phyloP scores from a whole-genome alignment of 305 asterid genomes.

The Caryopteris hybrid region DNA sequence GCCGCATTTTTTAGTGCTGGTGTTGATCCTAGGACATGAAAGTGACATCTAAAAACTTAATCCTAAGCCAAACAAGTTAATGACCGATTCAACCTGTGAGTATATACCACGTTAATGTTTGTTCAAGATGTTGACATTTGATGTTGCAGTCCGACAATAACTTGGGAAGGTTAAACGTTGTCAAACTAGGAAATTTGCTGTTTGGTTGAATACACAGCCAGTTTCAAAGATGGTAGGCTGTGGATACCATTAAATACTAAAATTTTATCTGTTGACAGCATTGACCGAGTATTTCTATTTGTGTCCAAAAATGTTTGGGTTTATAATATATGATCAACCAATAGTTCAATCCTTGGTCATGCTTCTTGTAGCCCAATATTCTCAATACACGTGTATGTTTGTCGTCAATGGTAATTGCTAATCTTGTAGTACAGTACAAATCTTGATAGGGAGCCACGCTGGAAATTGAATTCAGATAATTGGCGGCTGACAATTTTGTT shows the following conservation, averaged over 20 bases:
- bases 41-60: background rate
- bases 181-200: background rate
- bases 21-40: background rate
- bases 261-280: no score
- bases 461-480: no score
- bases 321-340: no score
- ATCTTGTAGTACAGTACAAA: no score
- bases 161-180: background rate
- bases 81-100: background rate
- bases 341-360: no score
- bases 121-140: background rate
- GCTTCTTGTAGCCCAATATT: no score
- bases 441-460: no score
- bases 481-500: no score
- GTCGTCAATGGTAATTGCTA: no score
- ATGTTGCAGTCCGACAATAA: background rate
- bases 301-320: background rate
- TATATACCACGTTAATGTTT: background rate
- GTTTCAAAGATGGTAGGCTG: background rate
- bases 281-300: background rate
- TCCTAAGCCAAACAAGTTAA: background rate
- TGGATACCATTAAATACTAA: no score
- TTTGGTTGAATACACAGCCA: background rate
- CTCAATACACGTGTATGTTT: no score
- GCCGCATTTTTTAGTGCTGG: no score